phyloP scores from a whole-genome alignment of 129 eudicot species.

The Ambrosia trifida region DNA sequence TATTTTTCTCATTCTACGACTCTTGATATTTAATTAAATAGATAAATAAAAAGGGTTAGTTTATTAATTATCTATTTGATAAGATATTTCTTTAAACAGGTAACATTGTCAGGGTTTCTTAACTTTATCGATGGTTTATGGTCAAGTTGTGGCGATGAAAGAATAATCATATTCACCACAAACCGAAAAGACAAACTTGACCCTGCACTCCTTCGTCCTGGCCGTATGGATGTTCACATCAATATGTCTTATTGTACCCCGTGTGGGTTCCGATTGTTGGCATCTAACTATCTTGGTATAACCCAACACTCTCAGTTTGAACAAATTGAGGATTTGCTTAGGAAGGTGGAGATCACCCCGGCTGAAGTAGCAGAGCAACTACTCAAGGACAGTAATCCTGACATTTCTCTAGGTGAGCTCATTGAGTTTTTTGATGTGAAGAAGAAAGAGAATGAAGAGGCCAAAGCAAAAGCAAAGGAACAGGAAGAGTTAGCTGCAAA shows the following conservation, averaged over 20 bases:
- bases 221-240: constrained; percentile 42
- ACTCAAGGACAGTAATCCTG: constrained; percentile 28
- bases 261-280: constrained; percentile 25
- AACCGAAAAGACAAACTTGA: constrained; percentile 39
- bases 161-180: constrained; percentile 40
- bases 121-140: constrained; percentile 45
- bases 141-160: constrained; percentile 45
- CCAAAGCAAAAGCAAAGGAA: background rate
- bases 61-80: too few species aligned
- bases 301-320: constrained; percentile 16
- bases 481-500: too few species aligned
- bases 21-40: too few species aligned
- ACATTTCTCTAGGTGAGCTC: constrained; percentile 28
- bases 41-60: too few species aligned
- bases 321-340: constrained; percentile 29
- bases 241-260: constrained; percentile 41
- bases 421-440: constrained; percentile 30
- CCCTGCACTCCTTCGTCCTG: constrained; percentile 37
- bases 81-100: constrained; percentile 12
- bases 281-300: constrained; percentile 32
- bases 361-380: constrained; percentile 47
- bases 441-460: constrained; percentile 1
- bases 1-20: too few species aligned
- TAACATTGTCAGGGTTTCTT: constrained; percentile 34
- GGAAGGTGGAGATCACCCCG: constrained; percentile 25